Base-by-base conservation (phyloP, 2,329 filamentous ascomycete species). In the Botrytis cinerea region DNA sequence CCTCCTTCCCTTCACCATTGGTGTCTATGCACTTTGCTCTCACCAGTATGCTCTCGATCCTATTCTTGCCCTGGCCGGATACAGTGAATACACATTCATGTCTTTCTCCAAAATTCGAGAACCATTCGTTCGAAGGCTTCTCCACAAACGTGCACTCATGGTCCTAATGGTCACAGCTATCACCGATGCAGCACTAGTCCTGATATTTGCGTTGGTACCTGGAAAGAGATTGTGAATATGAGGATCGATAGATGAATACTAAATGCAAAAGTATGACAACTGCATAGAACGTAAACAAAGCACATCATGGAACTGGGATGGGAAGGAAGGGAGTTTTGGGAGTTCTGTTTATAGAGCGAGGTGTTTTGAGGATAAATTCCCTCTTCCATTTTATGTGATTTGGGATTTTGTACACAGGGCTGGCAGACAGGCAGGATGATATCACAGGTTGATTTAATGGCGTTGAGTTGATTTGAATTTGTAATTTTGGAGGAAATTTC, bases 1-100 rank as follows among this genome's bases (percentile, higher is more conserved):
- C 51, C 95, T 98, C 77, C 85, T 99, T 1, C 96, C 97, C 0
- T 98, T 98, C 84, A 94, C 93, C 2, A 84, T 99, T 48, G 95
- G 94, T 38, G 89, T 97, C 46, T 99, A 99, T 83, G 90, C 92
- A 79, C 89, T 97, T 48, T 89, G 92, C 43, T 96, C 95, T 3
- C 97, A 98, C 80, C 95, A 98, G 82, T 99, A 98, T 84, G 94
- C 94, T 76, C 89, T 99, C 70, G 96, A 99, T 80, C 95, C 97
- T 0, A 86, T 97, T 75, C 90, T 98, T 82, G 96, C 94, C 7
- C 87, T 98, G 32, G 82, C 93, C n/a, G 95, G 95, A 51, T 92
- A 91, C 82, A 98, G 95, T 85, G 97, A 99, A 84, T 98, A 98
- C 84, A 98, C 95, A 0, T 94, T 97, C 69, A 95, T 98, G 86